Base-by-base conservation (phyloP, 2,329 filamentous ascomycete genomes). In the Beauveria bassiana region DNA sequence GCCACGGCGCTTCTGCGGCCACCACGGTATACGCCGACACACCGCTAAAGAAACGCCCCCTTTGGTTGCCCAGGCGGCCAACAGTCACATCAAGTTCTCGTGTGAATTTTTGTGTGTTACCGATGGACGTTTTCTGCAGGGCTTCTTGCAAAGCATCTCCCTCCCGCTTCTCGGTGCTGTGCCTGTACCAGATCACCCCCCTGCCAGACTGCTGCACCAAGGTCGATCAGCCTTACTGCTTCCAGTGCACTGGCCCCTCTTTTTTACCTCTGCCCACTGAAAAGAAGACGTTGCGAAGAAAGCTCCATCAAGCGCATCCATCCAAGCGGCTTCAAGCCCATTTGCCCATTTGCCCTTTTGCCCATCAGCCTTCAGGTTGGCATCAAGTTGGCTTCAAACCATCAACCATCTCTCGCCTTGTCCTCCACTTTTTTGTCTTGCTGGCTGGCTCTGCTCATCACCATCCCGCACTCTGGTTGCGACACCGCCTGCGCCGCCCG, bases 171-270 rank as follows among this genome's bases (percentile, higher is more conserved):
- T 16, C 3, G 3, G 22, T 31, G 14, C 47, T 28, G 47, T 26
- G 24, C 47, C 22, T n/a, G 6, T n/a, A 31, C 18, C 49, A 52
- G 10, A 43, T n/a, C 38, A 55, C n/a, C 20, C n/a, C 31, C 52
- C 38, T 55, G 52, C 38, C 24, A 28, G 52, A n/a, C 40, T 56
- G 42, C 53, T 54, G 51, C 51, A 54, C 14, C 38, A 24, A 57
- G 28, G 54, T 20, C 54, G 56, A 59, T 59, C 56, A 59, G 56
- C 56, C 56, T 59, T 59, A 60, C 58, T 60, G 31, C 38, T 34
- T 60, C 20, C 38, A 46, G 22, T 53, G 58, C 47, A 22, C 8
- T 18, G 42, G 54, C 43, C 54, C 54, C 54, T 34, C 54, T 57
- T 47, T 57, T 57, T 49, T 57, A 28, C 28, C 54, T 57, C 43